Evolutionary conservation across 2,329 filamentous ascomycete species (phyloP).

Genomic region (Paraphaeosphaeria minitans): DNA sequence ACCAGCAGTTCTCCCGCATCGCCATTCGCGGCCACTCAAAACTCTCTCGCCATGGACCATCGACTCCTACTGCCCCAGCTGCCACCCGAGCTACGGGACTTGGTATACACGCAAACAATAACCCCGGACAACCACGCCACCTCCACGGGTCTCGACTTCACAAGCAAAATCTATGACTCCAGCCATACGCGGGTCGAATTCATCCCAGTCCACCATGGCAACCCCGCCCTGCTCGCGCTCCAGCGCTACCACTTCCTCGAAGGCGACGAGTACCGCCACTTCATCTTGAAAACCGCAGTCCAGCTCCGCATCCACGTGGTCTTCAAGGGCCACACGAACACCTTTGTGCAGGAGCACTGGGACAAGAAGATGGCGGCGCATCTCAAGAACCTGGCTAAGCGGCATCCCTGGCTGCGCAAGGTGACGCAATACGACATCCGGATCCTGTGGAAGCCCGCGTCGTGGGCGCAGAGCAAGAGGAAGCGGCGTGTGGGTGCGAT

Average conservation of each 20-base stretch:
- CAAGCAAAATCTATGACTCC: constrained; percentile 27
- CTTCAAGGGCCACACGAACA: constrained; percentile 34
- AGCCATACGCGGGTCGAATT: constrained; percentile 34
- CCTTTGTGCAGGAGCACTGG: constrained; percentile 37
- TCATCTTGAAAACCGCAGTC: constrained; percentile 26
- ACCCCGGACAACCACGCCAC: constrained; percentile 5
- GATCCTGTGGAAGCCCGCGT: constrained; percentile 29
- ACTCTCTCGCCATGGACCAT: neutral
- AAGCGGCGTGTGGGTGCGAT: constrained; percentile 24
- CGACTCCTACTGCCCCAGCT: constrained; percentile 29
- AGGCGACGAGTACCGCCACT: constrained; percentile 32
- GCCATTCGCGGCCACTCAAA: neutral
- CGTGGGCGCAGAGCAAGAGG: constrained; percentile 21
- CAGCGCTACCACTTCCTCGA: constrained; percentile 25
- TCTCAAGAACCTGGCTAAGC: constrained; percentile 30
- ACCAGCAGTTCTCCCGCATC: neutral
- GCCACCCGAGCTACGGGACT: constrained; percentile 39
- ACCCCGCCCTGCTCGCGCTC: constrained; percentile 28
- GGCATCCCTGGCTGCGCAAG: constrained; percentile 31
- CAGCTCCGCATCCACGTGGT: constrained; percentile 27
- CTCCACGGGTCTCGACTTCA: constrained; percentile 25
- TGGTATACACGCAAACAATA: constrained; percentile 32
- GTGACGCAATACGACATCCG: constrained; percentile 30
- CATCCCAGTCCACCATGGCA: constrained; percentile 29
- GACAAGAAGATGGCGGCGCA: constrained; percentile 28